Evolutionary conservation across 495 filamentous ascomycete species (phyloP), one percentile per base, ranked within the genome.

Genomic region (Pseudomonodictys pantanalensis): DNA sequence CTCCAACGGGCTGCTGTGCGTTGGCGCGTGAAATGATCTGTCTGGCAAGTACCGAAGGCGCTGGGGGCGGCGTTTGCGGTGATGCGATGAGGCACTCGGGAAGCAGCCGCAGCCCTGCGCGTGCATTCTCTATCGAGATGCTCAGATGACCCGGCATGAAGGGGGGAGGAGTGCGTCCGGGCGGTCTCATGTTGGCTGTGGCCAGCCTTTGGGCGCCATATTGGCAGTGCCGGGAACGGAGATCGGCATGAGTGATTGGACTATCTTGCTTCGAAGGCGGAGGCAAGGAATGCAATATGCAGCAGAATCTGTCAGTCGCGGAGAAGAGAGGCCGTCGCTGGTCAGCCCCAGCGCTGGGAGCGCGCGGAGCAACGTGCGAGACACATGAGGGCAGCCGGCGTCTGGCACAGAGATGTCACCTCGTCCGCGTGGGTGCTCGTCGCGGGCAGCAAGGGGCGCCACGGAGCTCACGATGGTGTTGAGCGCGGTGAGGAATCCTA

Each of bases 81-180:
- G 18, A 25, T 18, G 26, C 32, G 6, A 11, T 25, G 35, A 38
- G 41, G 15, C 25, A 18, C 42, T 32, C 39, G 43, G 58, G 25
- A 43, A 5, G 6, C 41, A 43, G 49, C 25, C 25, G n/a, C 38
- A 52, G 56, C 47, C 47, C 35, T 51, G 55, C 33, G 41, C 41
- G 11, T n/a, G 10, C 32, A 42, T 41, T 17, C 45, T 43, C 58
- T 18, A 51, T 32, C 11, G 46, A 20, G 25, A 29, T 48, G 56
- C 56, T 66, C 64, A 66, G 64, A 62, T 66, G 64, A 66, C 64
- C 7, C 17, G 59, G 46, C 32, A 52, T 45, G 29, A 39, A 47
- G 18, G 26, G 22, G 48, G 53, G 44, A 49, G 35, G 17, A 44
- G 45, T 22, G 41, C 11, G 26, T 39, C 49, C 30, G 47, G 58